Conservation (phyloP, 2,329 filamentous ascomycete species). For the Alternaria angustiovoidea region DNA sequence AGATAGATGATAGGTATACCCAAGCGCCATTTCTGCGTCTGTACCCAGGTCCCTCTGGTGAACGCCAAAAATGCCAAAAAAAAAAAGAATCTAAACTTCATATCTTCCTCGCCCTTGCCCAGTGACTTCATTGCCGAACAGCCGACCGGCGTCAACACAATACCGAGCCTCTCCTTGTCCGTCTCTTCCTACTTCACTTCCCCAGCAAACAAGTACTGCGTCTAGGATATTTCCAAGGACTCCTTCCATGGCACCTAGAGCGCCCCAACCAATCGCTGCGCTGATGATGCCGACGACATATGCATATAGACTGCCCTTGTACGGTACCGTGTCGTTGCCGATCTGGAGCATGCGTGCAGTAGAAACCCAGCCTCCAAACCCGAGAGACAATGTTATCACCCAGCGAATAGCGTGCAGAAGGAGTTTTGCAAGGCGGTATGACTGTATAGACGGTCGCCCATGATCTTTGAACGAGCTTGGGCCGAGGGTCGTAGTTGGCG, state of each 20-base stretch:
- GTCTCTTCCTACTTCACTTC: slow-evolving; percentile 70
- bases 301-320: slow-evolving; percentile 85
- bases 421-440: slow-evolving; percentile 90
- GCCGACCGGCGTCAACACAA: slow-evolving; percentile 87
- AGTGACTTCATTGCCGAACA: slow-evolving; percentile 72
- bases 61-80: background rate
- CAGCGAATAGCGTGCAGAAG: slow-evolving; percentile 89
- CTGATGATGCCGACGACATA: slow-evolving; percentile 94
- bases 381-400: slow-evolving; percentile 88
- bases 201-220: slow-evolving; percentile 91
- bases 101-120: slow-evolving; percentile 34
- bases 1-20: slow-evolving; percentile 18
- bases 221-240: slow-evolving; percentile 88
- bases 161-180: slow-evolving; percentile 76
- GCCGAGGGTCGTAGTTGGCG: slow-evolving; percentile 73
- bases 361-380: slow-evolving; percentile 96
- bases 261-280: slow-evolving; percentile 92
- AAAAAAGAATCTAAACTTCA: slow-evolving; percentile 30
- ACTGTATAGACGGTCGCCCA: slow-evolving; percentile 68
- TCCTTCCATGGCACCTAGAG: slow-evolving; percentile 89
- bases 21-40: slow-evolving; percentile 6
- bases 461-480: slow-evolving; percentile 51
- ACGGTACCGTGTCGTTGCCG: slow-evolving; percentile 56
- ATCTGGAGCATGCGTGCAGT: slow-evolving; percentile 82
- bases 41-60: background rate